A percentile compares a stretch with the other conserved stretches of the same genome.
These are phyloP conservation scores for Leccinum disarticulatum DNA, from an alignment of 768 basidiomycete species.

Conservation along the genomic window DNA sequence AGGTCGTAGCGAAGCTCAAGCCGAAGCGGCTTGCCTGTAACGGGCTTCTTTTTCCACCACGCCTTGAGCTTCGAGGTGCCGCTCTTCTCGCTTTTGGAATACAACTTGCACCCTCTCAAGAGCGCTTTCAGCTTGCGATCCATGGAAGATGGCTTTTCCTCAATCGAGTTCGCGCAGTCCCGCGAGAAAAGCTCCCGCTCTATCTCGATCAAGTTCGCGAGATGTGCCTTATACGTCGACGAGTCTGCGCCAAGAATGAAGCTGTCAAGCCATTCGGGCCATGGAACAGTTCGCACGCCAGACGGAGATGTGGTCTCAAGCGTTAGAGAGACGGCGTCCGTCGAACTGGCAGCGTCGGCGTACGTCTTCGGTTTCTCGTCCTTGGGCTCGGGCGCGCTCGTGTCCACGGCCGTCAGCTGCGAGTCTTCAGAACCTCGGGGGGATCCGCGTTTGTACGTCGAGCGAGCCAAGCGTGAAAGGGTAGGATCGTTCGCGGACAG, in stretches of 20 bases:
- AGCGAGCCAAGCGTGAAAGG: conserved; percentile 8
- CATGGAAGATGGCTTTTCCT: conserved; percentile 27
- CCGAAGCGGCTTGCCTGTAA: conserved; percentile 37
- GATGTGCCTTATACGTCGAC: conserved; percentile 36
- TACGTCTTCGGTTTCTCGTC: conserved; percentile 18
- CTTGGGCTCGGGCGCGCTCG: conserved; percentile 16
- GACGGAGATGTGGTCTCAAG: conserved; percentile 21
- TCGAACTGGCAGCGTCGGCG: conserved; percentile 21
- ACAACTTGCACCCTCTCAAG: conserved; percentile 42
- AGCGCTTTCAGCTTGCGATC: conserved; percentile 43
- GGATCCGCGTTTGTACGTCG: conserved; percentile 32
- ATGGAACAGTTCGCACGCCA: conserved; percentile 33
- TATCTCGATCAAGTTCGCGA: conserved; percentile 36
- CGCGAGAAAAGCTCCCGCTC: conserved; percentile 33
- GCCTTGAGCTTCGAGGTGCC: conserved; percentile 54
- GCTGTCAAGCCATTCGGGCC: conserved; percentile 43
- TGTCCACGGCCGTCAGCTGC: conserved; percentile 49
- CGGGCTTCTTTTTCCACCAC: conserved; percentile 64
- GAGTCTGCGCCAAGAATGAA: conserved; percentile 37
- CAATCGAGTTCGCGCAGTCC: conserved; percentile 19
- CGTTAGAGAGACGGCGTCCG: conserved; percentile 14
- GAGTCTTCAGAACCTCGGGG: conserved; percentile 70
- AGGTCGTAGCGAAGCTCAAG: conserved; percentile 43
- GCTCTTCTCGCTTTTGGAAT: conserved; percentile 31
- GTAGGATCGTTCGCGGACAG: conserved; percentile 19